Conservation (phyloP, 768 basidiomycete genomes). For the Dacryopinax primogenitus region DNA sequence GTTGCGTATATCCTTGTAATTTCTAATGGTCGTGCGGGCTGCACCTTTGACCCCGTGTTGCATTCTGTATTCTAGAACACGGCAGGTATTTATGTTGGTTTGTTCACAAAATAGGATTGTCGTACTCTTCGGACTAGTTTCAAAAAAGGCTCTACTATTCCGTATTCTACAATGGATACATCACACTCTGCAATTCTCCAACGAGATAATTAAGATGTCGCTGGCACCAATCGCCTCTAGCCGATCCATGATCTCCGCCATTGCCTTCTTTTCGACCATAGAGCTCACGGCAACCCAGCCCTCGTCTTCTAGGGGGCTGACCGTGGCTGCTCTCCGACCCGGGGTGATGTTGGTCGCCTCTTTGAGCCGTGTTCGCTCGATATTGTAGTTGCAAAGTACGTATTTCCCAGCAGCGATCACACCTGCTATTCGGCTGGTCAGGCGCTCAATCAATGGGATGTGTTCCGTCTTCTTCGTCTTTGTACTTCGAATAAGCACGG, state of each 20-base stretch:
- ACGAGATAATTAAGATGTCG: conserved; percentile 76
- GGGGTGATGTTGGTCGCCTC: conserved; percentile 65
- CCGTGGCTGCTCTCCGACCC: conserved; percentile 77
- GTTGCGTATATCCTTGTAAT: neutral
- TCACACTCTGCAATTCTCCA: conserved; percentile 89
- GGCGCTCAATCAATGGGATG: conserved; percentile 54
- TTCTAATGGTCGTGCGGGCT: neutral
- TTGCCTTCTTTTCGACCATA: conserved; percentile 77
- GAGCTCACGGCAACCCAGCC: conserved; percentile 84
- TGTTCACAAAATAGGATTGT: too few species aligned
- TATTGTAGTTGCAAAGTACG: conserved; percentile 86
- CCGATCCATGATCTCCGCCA: conserved; percentile 80
- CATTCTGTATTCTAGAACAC: neutral
- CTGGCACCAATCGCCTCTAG: conserved; percentile 72
- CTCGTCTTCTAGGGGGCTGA: conserved; percentile 61
- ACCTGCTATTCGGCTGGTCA: conserved; percentile 81
- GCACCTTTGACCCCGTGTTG: neutral
- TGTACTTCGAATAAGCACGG: conserved; percentile 70
- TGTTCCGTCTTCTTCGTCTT: conserved; percentile 50
- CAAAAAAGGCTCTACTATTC: neutral
- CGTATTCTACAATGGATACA: neutral
- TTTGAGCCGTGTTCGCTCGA: conserved; percentile 49
- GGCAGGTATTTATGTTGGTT: neutral
- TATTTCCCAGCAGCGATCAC: conserved; percentile 80
- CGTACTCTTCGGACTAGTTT: too few species aligned